Base-by-base conservation (phyloP, 495 filamentous ascomycete genomes). In the Lasiosphaeriaceae sp. region DNA sequence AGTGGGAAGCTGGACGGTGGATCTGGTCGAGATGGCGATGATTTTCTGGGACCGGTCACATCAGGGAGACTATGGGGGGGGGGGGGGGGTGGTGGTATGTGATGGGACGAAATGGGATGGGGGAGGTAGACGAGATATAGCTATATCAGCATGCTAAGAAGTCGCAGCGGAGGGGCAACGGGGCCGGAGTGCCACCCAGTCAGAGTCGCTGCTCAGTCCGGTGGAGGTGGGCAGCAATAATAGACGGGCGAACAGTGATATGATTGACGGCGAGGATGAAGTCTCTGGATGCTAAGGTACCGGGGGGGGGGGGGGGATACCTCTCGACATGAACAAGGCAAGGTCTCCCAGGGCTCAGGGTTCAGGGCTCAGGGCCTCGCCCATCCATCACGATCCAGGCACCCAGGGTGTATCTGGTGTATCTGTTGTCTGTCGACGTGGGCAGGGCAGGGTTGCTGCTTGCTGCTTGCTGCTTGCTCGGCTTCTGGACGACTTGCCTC, bases 221-320 rank as follows among this genome's bases (percentile, higher is more conserved):
- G 9, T 17, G 39, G 35, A 24, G 55, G 31, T 31, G 31, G 48
- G 51, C 22, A 54, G 51, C 35, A 63, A 65, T 63, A 57, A 61
- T 57, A 64, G 53, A 61, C 60, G 47, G 50, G 23, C 22, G 12
- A 54, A 23, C 47, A 58, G 54, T 61, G 56, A 61, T 66, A 60
- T 64, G 66, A 68, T 64, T 66, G 66, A 62, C 66, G 47, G 45
- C 61, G 59, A 61, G 60, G 62, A 61, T 59, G 53, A 49, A 31
- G 47, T 61, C 54, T 57, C 49, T 46, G 35, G 50, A 60, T 52
- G 53, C 41, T 56, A 31, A 31, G 26, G 9, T 31, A 48, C 58
- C 47, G 26, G 52, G n/a, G 29, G 29, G 14, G n/a, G 39, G 14
- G n/a, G n/a, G 39, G 39, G 39, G 12, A n/a, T 43, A 2, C 16